Evolutionary conservation across 495 filamentous ascomycete species (phyloP), one percentile per base, ranked within the genome.

Genomic region (Aspergillus asperescens): DNA sequence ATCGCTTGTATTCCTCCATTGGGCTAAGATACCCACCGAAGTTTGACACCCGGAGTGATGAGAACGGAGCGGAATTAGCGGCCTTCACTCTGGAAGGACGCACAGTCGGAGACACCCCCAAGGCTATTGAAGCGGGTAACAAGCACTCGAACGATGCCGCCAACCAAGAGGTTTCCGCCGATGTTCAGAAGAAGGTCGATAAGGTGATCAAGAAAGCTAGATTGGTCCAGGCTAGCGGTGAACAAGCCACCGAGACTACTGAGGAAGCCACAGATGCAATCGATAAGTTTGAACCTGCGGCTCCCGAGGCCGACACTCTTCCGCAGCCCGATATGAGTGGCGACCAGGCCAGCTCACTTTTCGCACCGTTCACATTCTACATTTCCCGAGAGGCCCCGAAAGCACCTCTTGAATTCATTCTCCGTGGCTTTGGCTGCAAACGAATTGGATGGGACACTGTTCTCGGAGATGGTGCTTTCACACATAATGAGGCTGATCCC

Each of bases 371-470:
- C 67, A 94, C 88, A 22, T 85, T 98, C 70, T 98, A 84, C 75
- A 79, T 98, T 31, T 97, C 94, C 18, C 83, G 93, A 56, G 93
- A 98, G 69, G 90, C 91, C 1, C 93, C 93, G 18, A 81, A 90
- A 57, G 85, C 90, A 46, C 84, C 93, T 1, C 75, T 98, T 5
- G 93, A 98, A 68, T 96, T 98, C 65, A 82, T 98, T 48, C 83
- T 98, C 40, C 87, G 90, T 55, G 81, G 93, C 12, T 97, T 96
- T 57, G 93, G 94, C 49, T 96, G 93, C 77, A 95, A 89, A 75
- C 83, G 94, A 39, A 85, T 98, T 60, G 92, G 90, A 43, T 98
- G 93, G 93, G 91, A 95, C 63, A 72, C 81, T 4, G 81, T 90
- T 20, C 77, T 95, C 24, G 94, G 93, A 50, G 90, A 91, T 58